A percentile compares a stretch with the other conserved stretches of the same genome.
Conservation (phyloP, 2,329 filamentous ascomycete genomes). For the Colletotrichum lupini region DNA sequence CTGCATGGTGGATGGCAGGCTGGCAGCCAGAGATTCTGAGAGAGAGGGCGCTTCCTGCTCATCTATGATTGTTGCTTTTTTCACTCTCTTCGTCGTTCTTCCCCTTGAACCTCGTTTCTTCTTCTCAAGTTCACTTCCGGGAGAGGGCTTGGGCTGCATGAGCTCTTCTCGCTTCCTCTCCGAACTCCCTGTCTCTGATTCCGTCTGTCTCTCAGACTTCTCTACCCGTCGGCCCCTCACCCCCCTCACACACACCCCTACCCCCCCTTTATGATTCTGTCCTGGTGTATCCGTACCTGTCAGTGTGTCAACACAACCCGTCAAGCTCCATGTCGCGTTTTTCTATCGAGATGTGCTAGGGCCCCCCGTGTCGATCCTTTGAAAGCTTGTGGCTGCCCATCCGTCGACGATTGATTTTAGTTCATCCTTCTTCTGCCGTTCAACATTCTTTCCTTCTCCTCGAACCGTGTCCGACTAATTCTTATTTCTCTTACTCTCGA, state of each 20-base stretch:
- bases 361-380: conserved; percentile 3
- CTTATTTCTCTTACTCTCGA: not conserved
- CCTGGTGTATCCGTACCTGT: not conserved
- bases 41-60: not conserved
- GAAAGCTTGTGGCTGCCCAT: conserved; percentile 5
- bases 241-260: not conserved
- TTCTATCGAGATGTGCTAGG: not conserved
- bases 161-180: not conserved
- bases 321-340: not conserved
- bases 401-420: not conserved
- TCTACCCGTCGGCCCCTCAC: not conserved
- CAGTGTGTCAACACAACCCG: not conserved
- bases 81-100: not conserved
- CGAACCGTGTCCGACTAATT: not conserved
- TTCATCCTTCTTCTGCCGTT: not conserved
- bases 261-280: not conserved
- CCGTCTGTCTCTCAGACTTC: no score
- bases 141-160: not conserved
- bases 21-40: no score
- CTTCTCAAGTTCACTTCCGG: not conserved
- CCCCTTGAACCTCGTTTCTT: not conserved
- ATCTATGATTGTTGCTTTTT: not conserved
- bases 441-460: not conserved
- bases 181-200: not conserved
- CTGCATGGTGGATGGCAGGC: no score